Base-by-base conservation (phyloP, 139 green algal species). In the Diplosphaera chodatii region DNA sequence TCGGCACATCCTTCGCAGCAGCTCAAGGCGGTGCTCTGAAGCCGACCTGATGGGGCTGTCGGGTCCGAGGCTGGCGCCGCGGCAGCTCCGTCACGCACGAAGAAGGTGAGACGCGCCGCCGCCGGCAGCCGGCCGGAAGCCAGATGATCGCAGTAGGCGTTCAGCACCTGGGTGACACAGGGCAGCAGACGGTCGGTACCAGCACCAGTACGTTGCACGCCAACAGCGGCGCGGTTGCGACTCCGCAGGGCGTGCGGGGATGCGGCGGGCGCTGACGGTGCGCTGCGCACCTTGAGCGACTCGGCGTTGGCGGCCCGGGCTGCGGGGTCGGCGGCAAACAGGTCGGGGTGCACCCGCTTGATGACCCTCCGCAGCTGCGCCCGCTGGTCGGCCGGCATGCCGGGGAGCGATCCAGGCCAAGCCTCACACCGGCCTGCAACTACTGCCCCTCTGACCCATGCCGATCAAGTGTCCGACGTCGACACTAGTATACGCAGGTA, bases 291-390 rank as follows among this genome's bases (percentile, higher is more conserved):
- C 85, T 96, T 91, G 2, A 96, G 73, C 5, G 83, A 85, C 66
- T 96, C 87, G 0, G 83, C 81, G 80, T 96, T 96, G n/a, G 73
- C 74, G n/a, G 82, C 71, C 0, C 82, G 77, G 65, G 94, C 91
- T 32, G 82, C 88, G 1, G 88, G 88, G 59, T 90, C 74, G 2
- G 80, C 73, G 0, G 80, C 63, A 56, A 96, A 96, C 32, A 96
- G 72, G 78, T 97, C 91, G 2, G 91, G 91, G 76, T 97, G 91
- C 4, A 97, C 85, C 31, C 80, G 78, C 30, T 80, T n/a, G 48
- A 59, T n/a, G 48, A 59, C 48, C 48, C 13, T 27, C 18, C 48
- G 48, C 48, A 59, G 48, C 48, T 59, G 48, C 3, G 48, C 16
- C 48, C 16, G 22, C 48, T 25, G 48, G 25, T 59, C 48, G 13